Conservation (phyloP, 2,329 filamentous ascomycete genomes). For the Aspergillus fumigatiaffinis region DNA sequence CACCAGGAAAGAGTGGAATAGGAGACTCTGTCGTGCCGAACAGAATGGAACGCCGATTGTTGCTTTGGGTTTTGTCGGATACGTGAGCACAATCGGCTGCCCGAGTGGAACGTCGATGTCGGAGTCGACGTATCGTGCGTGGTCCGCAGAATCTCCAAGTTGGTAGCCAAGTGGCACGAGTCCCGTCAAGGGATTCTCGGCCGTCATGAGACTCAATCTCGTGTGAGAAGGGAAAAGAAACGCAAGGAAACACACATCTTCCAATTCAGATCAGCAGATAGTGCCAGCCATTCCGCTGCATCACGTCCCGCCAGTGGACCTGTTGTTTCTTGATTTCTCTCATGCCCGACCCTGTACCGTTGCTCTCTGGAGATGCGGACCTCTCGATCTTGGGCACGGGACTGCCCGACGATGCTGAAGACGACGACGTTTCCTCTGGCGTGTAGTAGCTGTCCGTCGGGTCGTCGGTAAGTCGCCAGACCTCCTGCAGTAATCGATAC, state of each 20-base stretch:
- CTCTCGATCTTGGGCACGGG: slow-evolving; percentile 18
- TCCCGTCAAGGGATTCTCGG: slow-evolving; percentile 18
- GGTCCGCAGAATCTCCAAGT: slow-evolving; percentile 4
- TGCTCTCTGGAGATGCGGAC: slow-evolving; percentile 14
- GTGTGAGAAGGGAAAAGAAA: slow-evolving; percentile 3
- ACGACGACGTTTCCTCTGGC: slow-evolving; percentile 7
- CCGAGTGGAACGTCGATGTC: neutral
- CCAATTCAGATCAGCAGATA: slow-evolving; percentile 73
- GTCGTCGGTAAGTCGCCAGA: slow-evolving; percentile 74
- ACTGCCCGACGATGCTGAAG: slow-evolving; percentile 3
- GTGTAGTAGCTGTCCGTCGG: slow-evolving; percentile 20
- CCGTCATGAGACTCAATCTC: slow-evolving; percentile 13
- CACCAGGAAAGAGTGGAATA: neutral
- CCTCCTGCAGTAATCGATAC: slow-evolving; percentile 70
- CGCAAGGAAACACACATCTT: neutral
- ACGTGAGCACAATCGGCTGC: neutral
- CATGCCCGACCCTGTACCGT: slow-evolving; percentile 6
- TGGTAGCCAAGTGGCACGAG: slow-evolving; percentile 16
- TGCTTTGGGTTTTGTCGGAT: neutral
- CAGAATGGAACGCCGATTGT: neutral
- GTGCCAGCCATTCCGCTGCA: slow-evolving; percentile 88
- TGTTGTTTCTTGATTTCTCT: slow-evolving; percentile 48
- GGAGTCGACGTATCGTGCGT: neutral
- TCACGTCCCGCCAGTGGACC: slow-evolving; percentile 92
- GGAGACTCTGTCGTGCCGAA: neutral